Base-by-base conservation (phyloP, 306 rosid genomes). In the Vicia faba region DNA sequence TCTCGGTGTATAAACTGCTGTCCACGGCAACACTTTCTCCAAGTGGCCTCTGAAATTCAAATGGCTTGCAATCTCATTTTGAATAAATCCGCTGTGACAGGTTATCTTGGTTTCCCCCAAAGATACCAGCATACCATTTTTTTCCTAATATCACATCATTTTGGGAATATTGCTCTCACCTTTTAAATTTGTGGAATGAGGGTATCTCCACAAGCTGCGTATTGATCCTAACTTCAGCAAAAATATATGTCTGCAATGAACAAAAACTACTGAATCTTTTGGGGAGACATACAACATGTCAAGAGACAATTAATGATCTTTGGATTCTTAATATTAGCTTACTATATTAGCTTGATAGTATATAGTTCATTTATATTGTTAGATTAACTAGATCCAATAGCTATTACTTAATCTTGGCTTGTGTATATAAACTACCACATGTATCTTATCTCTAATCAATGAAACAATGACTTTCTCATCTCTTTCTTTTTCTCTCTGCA, bases 181-280 rank as follows among this genome's bases (percentile, higher is more conserved):
- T 81, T 69, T 95, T 93, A 87, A 92, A 92, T 81, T 89, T 92
- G 70, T 89, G 96, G 77, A 92, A 92, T 25, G 98, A 92, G 10
- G 96, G 98, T 79, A 92, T 92, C 89, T 89, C 89, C 3, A 96
- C 96, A 76, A 92, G 96, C 76, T 77, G 69, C 0, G 83, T 61
- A 76, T 65, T 84, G 73, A 84, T 63, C 82, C 89, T 89, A 80
- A 89, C 89, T 82, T 92, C 98, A 14, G 91, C 84, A 79, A 92
- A 87, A 16, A 96, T 91, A 84, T 89, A 89, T 57, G 96, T 96
- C 98, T 92, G 75, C 81, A 76, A 62, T 64, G 64, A 76, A 77
- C 76, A 59, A 56, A 53, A 56, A 58, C 41, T 41, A 16, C 6
- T 5, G 25, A 75, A 72, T 71, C 56, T 61, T 63, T 46, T 14